phyloP scores from a whole-genome alignment of 2,329 filamentous ascomycete genomes.

The Diaporthe velutina region DNA sequence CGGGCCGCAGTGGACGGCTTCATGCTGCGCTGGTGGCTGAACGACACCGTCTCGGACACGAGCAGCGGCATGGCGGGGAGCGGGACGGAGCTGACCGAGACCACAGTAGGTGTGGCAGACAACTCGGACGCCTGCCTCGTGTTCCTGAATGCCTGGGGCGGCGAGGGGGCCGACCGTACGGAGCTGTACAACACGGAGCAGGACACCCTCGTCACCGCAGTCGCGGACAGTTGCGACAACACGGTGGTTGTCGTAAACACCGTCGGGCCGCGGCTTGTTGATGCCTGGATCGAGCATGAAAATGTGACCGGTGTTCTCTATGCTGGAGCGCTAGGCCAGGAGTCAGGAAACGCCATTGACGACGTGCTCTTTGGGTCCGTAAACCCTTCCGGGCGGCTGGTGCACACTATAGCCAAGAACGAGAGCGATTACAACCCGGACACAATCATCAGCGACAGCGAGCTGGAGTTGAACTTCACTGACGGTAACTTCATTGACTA shows the following conservation, averaged over 20 bases:
- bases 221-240: conserved; percentile 70
- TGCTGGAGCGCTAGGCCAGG: conserved; percentile 74
- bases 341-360: conserved; percentile 68
- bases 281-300: conserved; percentile 70
- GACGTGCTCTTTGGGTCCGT: conserved; percentile 69
- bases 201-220: conserved; percentile 67
- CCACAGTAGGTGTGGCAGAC: conserved; percentile 41
- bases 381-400: conserved; percentile 69
- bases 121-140: conserved; percentile 75
- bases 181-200: conserved; percentile 75
- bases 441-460: conserved; percentile 55
- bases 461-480: conserved; percentile 64
- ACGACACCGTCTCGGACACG: conserved; percentile 57
- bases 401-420: conserved; percentile 71
- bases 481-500: conserved; percentile 68
- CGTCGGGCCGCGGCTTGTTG: conserved; percentile 67
- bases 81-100: conserved; percentile 8
- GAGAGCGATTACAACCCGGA: conserved; percentile 68
- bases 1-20: conserved; percentile 55
- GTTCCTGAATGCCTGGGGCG: conserved; percentile 76
- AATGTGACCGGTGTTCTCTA: conserved; percentile 75
- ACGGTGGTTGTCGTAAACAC: conserved; percentile 78
- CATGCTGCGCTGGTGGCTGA: conserved; percentile 59
- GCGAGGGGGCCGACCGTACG: conserved; percentile 77
- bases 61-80: neutral